phyloP scores from a whole-genome alignment of 164 flowering plant species.

The Sextonia rubra region DNA sequence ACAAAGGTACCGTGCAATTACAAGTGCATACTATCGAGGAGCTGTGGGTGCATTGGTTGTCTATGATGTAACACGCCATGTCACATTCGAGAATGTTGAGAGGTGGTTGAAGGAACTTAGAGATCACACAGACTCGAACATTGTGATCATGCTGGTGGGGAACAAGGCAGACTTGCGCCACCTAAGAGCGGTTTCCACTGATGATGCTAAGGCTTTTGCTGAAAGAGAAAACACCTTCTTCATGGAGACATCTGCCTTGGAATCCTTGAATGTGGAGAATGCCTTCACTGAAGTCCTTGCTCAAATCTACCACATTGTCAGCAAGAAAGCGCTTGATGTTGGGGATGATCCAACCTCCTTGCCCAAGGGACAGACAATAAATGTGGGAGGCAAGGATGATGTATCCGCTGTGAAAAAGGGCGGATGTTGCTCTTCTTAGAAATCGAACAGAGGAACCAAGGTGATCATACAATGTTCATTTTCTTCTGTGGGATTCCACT shows the following conservation, averaged over 20 bases:
- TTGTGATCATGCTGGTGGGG: constrained; percentile 72
- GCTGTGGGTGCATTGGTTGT: constrained; percentile 73
- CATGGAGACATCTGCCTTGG: constrained; percentile 80
- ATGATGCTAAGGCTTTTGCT: constrained; percentile 58
- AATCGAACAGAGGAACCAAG: background rate
- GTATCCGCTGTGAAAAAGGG: constrained; percentile 41
- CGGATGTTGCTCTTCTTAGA: constrained; percentile 10
- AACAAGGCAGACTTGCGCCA: constrained; percentile 70
- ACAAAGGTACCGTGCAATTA: constrained; percentile 63
- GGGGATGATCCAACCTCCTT: constrained; percentile 55
- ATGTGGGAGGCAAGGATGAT: constrained; percentile 52
- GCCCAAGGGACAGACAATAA: constrained; percentile 67
- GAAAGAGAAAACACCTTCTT: constrained; percentile 55
- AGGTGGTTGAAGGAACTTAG: constrained; percentile 80
- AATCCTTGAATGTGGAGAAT: constrained; percentile 62
- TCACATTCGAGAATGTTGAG: constrained; percentile 71
- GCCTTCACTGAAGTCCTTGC: constrained; percentile 70
- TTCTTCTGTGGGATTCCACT: background rate
- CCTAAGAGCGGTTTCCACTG: constrained; percentile 59
- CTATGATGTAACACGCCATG: constrained; percentile 67
- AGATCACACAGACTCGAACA: constrained; percentile 63
- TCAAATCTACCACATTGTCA: constrained; percentile 55
- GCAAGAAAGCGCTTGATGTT: constrained; percentile 58
- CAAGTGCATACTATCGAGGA: constrained; percentile 77
- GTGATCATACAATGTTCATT: background rate